Conservation (phyloP, 2,329 filamentous ascomycete species). For the Cercospora berteroae region DNA sequence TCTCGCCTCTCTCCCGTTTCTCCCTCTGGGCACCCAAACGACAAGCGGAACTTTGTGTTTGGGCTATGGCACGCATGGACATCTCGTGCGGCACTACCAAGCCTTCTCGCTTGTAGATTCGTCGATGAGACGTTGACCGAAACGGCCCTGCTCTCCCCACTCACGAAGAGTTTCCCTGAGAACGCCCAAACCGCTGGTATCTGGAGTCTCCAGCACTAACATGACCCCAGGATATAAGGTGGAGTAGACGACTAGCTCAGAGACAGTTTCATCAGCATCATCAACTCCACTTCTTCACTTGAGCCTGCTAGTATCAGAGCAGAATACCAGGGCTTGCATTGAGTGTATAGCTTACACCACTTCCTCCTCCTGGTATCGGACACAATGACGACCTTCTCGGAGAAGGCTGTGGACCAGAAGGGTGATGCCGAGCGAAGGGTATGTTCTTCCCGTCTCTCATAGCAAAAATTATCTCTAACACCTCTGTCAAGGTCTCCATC, state of each 20-base stretch:
- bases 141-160: background rate
- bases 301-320: background rate
- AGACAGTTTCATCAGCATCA: background rate
- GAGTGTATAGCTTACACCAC: background rate
- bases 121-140: background rate
- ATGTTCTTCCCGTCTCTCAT: background rate
- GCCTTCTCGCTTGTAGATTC: background rate
- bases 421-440: background rate
- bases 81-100: slow-evolving; percentile 1
- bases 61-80: background rate
- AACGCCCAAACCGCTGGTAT: background rate
- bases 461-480: background rate
- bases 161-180: background rate
- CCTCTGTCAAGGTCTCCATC: slow-evolving; percentile 3
- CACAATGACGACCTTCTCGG: background rate
- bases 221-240: slow-evolving; percentile 2
- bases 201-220: slow-evolving; percentile 1
- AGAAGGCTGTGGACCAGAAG: background rate
- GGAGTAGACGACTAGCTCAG: slow-evolving; percentile 2
- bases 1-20: background rate
- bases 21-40: background rate
- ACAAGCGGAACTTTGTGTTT: background rate
- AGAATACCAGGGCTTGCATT: background rate
- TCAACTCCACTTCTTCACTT: background rate
- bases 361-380: background rate